phyloP scores from a whole-genome alignment of 441 rosid genomes.

The Pelargonium exstipulatum region DNA sequence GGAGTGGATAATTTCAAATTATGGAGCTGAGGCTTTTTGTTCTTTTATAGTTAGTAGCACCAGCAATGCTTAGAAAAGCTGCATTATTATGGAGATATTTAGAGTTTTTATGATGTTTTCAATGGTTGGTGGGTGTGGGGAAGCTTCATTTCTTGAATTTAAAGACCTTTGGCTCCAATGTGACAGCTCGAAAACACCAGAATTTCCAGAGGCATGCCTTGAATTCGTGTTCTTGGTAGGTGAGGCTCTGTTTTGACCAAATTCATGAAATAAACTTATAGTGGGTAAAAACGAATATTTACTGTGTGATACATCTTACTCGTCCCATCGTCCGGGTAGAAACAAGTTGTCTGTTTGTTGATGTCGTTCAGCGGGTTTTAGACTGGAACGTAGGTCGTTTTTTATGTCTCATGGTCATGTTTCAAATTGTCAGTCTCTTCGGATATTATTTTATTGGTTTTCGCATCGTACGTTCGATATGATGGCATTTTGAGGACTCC shows the following conservation, averaged over 20 bases:
- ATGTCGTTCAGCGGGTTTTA: too few species aligned
- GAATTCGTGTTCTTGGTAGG: conserved; percentile 23
- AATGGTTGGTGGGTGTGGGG: conserved; percentile 24
- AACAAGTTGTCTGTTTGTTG: too few species aligned
- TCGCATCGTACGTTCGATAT: too few species aligned
- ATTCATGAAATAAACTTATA: neutral
- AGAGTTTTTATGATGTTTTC: conserved; percentile 5
- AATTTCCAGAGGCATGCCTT: conserved; percentile 11
- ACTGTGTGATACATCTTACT: too few species aligned
- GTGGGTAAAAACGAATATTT: too few species aligned
- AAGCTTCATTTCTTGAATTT: conserved; percentile 15
- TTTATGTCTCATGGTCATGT: too few species aligned
- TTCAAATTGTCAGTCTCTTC: too few species aligned
- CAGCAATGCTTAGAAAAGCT: neutral
- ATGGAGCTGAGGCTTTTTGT: neutral
- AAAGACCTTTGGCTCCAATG: conserved; percentile 10
- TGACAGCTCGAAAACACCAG: conserved; percentile 1
- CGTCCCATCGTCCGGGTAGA: too few species aligned
- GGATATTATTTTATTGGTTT: too few species aligned
- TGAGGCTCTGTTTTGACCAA: conserved; percentile 16
- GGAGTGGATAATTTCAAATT: neutral
- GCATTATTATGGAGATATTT: neutral
- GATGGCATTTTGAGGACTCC: too few species aligned
- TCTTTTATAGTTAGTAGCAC: neutral
- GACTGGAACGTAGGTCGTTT: too few species aligned